Evolutionary conservation across 306 rosid genomes (phyloP).

Genomic region (Trichosanthes truncata): DNA sequence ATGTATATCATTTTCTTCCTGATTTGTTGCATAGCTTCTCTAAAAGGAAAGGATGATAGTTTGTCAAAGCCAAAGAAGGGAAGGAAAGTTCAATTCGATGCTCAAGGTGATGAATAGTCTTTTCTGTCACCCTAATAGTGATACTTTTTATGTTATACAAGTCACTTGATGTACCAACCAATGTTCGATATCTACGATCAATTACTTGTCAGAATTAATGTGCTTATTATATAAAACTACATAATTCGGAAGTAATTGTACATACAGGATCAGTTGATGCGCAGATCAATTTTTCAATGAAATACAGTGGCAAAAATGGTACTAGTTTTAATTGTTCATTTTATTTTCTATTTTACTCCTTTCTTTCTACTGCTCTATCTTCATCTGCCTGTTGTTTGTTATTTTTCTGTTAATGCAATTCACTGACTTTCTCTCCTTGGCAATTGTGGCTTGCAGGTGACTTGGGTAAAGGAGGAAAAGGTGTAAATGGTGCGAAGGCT

Average conservation of each 20-base stretch:
- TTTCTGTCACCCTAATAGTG: neutral
- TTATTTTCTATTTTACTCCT: neutral
- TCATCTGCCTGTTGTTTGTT: slow-evolving; percentile 6
- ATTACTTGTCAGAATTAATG: neutral
- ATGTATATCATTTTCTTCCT: neutral
- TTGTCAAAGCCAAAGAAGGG: slow-evolving; percentile 48
- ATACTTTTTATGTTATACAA: neutral
- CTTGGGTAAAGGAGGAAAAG: slow-evolving; percentile 42
- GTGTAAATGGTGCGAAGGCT: slow-evolving; percentile 31
- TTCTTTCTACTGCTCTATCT: neutral
- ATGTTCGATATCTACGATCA: neutral
- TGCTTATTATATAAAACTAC: neutral
- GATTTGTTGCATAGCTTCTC: slow-evolving; percentile 27
- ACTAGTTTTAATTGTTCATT: slow-evolving; percentile 8
- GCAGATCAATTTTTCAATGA: neutral
- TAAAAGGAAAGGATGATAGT: slow-evolving; percentile 73
- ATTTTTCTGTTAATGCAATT: neutral
- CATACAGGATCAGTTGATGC: slow-evolving; percentile 5
- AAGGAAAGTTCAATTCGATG: slow-evolving; percentile 64
- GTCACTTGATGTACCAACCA: neutral
- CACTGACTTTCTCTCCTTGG: neutral
- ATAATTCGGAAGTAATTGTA: neutral
- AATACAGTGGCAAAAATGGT: slow-evolving; percentile 9
- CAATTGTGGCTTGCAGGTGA: slow-evolving; percentile 21
- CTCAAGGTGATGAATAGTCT: slow-evolving; percentile 42